Conservation (phyloP, 192 early-diverging fungal species). For the Podila horticola region DNA sequence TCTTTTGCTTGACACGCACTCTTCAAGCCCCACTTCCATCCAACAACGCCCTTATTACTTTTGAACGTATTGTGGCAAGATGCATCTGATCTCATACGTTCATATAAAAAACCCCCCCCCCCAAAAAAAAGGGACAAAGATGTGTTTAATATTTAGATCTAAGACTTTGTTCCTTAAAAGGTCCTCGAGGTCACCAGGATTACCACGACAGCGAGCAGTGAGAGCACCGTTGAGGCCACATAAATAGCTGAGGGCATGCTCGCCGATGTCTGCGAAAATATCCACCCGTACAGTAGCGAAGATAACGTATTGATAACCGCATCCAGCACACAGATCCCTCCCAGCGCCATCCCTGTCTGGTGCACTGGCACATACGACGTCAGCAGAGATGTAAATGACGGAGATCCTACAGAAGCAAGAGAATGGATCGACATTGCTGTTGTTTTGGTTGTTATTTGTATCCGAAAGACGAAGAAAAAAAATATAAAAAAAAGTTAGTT, state of each 20-base stretch:
- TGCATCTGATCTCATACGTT: no score
- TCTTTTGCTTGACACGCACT: no score
- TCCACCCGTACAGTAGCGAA: conserved; percentile 14
- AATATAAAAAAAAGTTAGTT: not conserved
- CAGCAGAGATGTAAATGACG: conserved; percentile 11
- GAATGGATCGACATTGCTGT: conserved; percentile 6
- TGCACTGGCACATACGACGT: conserved; percentile 16
- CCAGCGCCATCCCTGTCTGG: conserved; percentile 23
- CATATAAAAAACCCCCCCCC: no score
- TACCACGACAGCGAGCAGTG: not conserved
- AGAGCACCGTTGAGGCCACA: conserved; percentile 8
- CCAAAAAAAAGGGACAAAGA: no score
- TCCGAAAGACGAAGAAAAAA: not conserved
- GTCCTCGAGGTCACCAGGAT: not conserved
- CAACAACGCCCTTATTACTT: no score
- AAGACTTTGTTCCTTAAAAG: not conserved
- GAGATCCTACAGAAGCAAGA: conserved; percentile 4
- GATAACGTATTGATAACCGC: not conserved
- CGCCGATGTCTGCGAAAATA: conserved; percentile 8
- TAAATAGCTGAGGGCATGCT: conserved; percentile 12
- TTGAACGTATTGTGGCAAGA: no score
- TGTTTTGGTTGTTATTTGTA: not conserved
- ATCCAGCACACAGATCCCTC: conserved; percentile 13
- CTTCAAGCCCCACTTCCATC: no score
- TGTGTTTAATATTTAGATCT: not conserved